A percentile compares a stretch with the other conserved stretches of the same genome.
Evolutionary conservation across 2,329 filamentous ascomycete genomes (phyloP).

Genomic region (Cladosporium sp.): DNA sequence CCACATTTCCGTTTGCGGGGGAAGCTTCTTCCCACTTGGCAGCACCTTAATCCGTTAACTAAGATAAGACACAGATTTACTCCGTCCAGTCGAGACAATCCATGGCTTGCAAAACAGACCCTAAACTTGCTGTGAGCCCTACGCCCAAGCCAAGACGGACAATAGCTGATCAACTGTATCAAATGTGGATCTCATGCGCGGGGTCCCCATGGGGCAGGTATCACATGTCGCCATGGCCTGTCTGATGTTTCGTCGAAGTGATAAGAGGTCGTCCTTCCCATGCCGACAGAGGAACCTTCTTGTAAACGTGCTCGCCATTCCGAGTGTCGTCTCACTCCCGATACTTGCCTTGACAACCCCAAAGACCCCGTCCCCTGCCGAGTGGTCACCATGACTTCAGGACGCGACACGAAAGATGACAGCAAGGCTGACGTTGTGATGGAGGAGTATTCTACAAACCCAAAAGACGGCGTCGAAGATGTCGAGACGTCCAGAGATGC

Average conservation of each 20-base stretch:
- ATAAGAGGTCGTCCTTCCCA: too few relatives aligned
- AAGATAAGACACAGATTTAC: background rate
- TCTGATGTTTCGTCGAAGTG: too few relatives aligned
- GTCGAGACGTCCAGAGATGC: conserved; percentile 1
- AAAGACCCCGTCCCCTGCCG: too few relatives aligned
- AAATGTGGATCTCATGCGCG: conserved; percentile 6
- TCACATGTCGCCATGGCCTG: too few relatives aligned
- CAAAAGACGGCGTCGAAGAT: conserved; percentile 4
- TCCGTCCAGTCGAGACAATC: background rate
- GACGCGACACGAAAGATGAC: background rate
- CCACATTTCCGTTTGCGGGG: background rate
- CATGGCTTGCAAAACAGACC: too few relatives aligned
- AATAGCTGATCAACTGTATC: background rate
- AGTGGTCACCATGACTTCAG: background rate
- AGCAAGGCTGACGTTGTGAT: background rate
- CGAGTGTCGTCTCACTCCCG: too few relatives aligned
- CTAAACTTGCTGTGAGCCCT: background rate
- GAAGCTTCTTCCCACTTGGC: conserved; percentile 5
- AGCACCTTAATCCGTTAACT: background rate
- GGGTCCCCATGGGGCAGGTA: conserved; percentile 5
- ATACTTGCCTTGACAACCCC: too few relatives aligned
- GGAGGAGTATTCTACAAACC: conserved; percentile 2
- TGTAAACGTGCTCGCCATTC: too few relatives aligned
- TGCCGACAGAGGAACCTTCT: too few relatives aligned
- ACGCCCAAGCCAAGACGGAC: conserved; percentile 10